Evolutionary conservation across 2,329 filamentous ascomycete genomes (phyloP).

Genomic region (Arthrobotrys megalospora): DNA sequence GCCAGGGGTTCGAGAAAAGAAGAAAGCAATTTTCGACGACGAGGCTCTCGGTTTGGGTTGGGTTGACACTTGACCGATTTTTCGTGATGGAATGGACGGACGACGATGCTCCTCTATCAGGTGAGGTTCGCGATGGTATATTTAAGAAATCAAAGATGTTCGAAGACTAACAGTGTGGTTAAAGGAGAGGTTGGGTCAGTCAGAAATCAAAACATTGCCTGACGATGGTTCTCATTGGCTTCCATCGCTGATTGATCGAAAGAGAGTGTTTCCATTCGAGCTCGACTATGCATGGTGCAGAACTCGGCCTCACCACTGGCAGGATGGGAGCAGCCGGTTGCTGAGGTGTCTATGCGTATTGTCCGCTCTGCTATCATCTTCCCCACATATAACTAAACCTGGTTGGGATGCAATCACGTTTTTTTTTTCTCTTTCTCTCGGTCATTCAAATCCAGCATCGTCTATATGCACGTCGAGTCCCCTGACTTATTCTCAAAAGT

Average conservation of each 20-base stretch:
- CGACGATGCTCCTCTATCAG: slow-evolving; percentile 25
- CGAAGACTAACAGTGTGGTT: slow-evolving; percentile 7
- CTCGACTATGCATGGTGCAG: slow-evolving; percentile 58
- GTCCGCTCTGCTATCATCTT: slow-evolving; percentile 31
- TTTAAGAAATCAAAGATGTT: slow-evolving; percentile 28
- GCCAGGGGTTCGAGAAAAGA: slow-evolving; percentile 44
- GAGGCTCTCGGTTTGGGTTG: slow-evolving; percentile 13
- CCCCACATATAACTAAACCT: slow-evolving; percentile 53
- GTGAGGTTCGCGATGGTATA: slow-evolving; percentile 16
- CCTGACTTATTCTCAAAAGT: slow-evolving; percentile 51
- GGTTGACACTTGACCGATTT: slow-evolving; percentile 13
- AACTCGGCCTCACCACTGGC: slow-evolving; percentile 25
- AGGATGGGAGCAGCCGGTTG: slow-evolving; percentile 31
- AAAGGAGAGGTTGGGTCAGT: slow-evolving; percentile 32
- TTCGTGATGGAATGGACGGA: slow-evolving; percentile 22
- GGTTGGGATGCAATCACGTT: slow-evolving; percentile 55
- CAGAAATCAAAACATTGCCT: slow-evolving; percentile 43
- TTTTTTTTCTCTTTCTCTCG: slow-evolving; percentile 23
- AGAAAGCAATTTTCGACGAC: slow-evolving; percentile 47
- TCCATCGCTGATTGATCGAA: slow-evolving; percentile 49
- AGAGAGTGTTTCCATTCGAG: slow-evolving; percentile 48
- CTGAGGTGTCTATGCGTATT: slow-evolving; percentile 56
- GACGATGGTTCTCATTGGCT: slow-evolving; percentile 44
- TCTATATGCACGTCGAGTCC: slow-evolving; percentile 34
- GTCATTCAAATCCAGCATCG: slow-evolving; percentile 20